These are phyloP conservation scores for Taphrina communis DNA, from an alignment of 1,139 yeast genomes.

Conservation along the genomic window DNA sequence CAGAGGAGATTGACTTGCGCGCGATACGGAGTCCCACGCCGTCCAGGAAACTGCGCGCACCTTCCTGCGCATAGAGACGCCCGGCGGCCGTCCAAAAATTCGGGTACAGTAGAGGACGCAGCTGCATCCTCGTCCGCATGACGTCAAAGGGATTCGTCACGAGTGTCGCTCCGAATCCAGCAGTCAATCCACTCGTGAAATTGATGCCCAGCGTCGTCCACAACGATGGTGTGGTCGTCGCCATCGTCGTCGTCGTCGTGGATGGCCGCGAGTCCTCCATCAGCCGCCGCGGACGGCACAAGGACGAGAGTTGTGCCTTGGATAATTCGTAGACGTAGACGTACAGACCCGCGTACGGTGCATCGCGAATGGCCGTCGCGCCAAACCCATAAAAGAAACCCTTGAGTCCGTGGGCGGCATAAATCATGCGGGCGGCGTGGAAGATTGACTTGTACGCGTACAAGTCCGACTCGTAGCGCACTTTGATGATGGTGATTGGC, in stretches of 20 bases:
- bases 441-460: conserved; percentile 71
- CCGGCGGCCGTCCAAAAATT: conserved; percentile 55
- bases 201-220: conserved; percentile 62
- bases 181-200: conserved; percentile 69
- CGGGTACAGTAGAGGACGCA: conserved; percentile 51
- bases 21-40: conserved; percentile 81
- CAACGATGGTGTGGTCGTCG: neutral
- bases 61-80: conserved; percentile 57
- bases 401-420: conserved; percentile 57
- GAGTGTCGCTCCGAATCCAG: conserved; percentile 82
- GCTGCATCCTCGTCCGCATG: conserved; percentile 86
- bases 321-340: conserved; percentile 57
- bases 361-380: conserved; percentile 87
- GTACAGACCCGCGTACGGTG: conserved; percentile 94
- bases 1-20: conserved; percentile 89
- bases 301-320: conserved; percentile 39
- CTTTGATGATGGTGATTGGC: conserved; percentile 96
- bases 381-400: conserved; percentile 88
- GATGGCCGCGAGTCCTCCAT: neutral
- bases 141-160: conserved; percentile 96
- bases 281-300: neutral
- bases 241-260: neutral
- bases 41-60: conserved; percentile 68
- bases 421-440: conserved; percentile 68
- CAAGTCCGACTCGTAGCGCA: conserved; percentile 65